These are phyloP conservation scores for Scedosporium dehoogii DNA, from an alignment of 2,329 filamentous ascomycete genomes.

Conservation along the genomic window DNA sequence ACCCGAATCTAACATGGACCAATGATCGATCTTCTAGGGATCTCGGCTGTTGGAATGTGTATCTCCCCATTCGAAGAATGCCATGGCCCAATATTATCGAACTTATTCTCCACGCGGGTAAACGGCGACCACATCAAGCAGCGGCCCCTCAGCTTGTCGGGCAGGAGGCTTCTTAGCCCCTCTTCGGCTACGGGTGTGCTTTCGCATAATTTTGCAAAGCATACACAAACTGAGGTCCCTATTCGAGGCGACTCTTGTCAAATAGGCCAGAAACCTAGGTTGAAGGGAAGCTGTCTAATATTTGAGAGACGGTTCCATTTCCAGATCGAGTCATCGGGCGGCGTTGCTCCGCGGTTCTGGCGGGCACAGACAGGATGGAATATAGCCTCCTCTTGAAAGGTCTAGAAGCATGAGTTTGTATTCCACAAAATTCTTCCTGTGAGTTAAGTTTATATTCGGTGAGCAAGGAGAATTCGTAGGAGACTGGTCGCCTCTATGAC, in stretches of 20 bases:
- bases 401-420: background rate
- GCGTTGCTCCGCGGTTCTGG: background rate
- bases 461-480: background rate
- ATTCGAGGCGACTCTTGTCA: background rate
- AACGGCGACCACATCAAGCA: too few species aligned
- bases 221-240: background rate
- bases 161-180: too few species aligned
- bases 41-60: background rate
- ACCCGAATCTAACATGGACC: background rate
- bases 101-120: too few species aligned
- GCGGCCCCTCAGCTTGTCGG: too few species aligned
- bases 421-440: too few species aligned
- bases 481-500: background rate
- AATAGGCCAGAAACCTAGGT: background rate
- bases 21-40: background rate
- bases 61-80: background rate
- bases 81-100: background rate
- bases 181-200: too few species aligned
- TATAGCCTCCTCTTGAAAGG: background rate
- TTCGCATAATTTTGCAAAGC: too few species aligned
- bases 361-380: background rate
- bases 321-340: background rate
- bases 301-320: background rate
- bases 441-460: too few species aligned
- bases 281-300: background rate